Base-by-base conservation (phyloP, 106 monocot genomes). In the Platanthera zijinensis region DNA sequence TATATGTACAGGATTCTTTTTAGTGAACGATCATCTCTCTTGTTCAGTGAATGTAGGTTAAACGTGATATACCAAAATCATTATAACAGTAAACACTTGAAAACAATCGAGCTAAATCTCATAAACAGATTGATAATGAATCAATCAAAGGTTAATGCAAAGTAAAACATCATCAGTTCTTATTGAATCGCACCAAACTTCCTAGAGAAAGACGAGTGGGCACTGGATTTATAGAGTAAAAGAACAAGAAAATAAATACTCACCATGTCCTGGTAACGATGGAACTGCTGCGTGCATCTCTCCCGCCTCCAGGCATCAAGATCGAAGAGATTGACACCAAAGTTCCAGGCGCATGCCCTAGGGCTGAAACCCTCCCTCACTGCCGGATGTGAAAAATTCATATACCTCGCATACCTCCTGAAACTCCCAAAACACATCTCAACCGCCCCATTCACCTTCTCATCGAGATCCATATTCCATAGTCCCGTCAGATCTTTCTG, bases 381-480 rank as follows among this genome's bases (percentile, higher is more conserved):
- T 10, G 48, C 84, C 3, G 81, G 83, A 64, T 82, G 71, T 46
- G 93, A 93, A 79, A 96, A 96, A 75, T 96, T 96, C 75, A 96
- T 49, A 54, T 96, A 93, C 70, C 81, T 74, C 8, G 76, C 59
- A 64, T 86, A 96, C 66, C 96, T 69, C 63, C 80, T 61, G 81
- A 96, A 96, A 3, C 86, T 80, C 5, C 96, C 96, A 50, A 96
- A 96, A 75, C 96, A 96, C 69, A 78, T 96, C 83, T 96, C 90
- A 49, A 93, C 91, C 11, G 93, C 96, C 4, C 87, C 96, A 18
- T 96, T 96, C 78, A 91, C 96, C 79, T 77, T 90, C 46, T 89
- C 93, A 7, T 87, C 93, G 78, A 96, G 72, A 81, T 96, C 96
- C 73, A 82, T 56, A 51, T 45, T 82, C 85, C 87, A 96, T 47